A percentile compares a stretch with the other conserved stretches of the same genome.
Evolutionary conservation across 805 yeast species (phyloP).

Genomic region (Hanseniaspora taiwanica): DNA sequence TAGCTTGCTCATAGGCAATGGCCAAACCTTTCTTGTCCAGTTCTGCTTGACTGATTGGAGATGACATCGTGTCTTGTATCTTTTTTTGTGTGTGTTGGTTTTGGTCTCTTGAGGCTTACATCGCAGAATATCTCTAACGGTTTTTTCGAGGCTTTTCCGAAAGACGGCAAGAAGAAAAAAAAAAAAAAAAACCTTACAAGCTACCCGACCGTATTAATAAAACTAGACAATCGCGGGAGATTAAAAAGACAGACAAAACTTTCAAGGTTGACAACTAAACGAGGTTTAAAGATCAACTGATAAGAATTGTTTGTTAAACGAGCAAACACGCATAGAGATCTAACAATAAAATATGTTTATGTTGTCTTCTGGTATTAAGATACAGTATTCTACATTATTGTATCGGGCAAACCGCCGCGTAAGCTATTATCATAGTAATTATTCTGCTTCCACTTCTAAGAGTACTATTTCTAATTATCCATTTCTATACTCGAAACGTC

Average conservation of each 20-base stretch:
- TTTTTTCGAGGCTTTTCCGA: too few species aligned
- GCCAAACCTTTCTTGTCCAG: constrained; percentile 56
- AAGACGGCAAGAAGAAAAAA: too few species aligned
- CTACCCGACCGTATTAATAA: too few species aligned
- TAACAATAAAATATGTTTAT: too few species aligned
- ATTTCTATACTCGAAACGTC: too few species aligned
- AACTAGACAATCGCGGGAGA: not conserved
- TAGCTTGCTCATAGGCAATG: constrained; percentile 63
- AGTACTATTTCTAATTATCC: too few species aligned
- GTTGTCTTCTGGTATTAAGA: too few species aligned
- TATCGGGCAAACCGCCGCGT: too few species aligned
- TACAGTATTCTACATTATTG: too few species aligned
- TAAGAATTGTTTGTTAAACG: not conserved
- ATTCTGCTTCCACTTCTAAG: too few species aligned
- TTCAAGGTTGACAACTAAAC: not conserved
- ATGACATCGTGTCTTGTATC: constrained; percentile 21
- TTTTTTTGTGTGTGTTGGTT: not conserved
- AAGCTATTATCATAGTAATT: too few species aligned
- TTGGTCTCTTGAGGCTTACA: not conserved
- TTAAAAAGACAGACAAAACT: not conserved
- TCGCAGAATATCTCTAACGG: too few species aligned
- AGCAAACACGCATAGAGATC: not conserved
- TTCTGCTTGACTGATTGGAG: constrained; percentile 18
- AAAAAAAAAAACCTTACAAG: constrained; percentile 1
- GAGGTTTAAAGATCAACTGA: not conserved